These are phyloP conservation scores for Fragilaria radians DNA, from an alignment of 108 stramenopile species.

Conservation along the genomic window DNA sequence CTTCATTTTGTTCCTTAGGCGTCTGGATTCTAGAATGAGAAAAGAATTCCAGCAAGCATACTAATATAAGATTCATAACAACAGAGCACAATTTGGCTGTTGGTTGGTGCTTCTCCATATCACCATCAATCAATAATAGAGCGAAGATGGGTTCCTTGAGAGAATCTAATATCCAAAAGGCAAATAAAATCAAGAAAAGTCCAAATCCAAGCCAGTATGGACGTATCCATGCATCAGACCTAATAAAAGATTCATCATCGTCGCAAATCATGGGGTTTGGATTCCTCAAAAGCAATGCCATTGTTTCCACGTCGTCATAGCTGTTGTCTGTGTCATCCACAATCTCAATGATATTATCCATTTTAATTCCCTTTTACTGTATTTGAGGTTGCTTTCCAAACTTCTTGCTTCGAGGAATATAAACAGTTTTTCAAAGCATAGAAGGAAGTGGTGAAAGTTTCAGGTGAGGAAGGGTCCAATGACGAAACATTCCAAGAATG, in stretches of 20 bases:
- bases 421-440: too few relatives aligned
- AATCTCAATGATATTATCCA: too few relatives aligned
- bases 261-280: too few relatives aligned
- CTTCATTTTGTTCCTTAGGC: conserved; percentile 31
- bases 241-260: too few relatives aligned
- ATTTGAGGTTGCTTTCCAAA: too few relatives aligned
- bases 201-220: conserved; percentile 46
- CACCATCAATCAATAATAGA: conserved; percentile 68
- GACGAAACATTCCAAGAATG: too few relatives aligned
- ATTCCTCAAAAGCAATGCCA: too few relatives aligned
- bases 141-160: conserved; percentile 93
- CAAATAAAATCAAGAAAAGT: conserved; percentile 35
- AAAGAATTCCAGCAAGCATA: conserved; percentile 58
- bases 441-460: too few relatives aligned
- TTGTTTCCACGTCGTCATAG: too few relatives aligned
- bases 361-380: too few relatives aligned
- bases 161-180: conserved; percentile 88
- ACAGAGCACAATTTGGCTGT: conserved; percentile 83
- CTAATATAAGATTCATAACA: conserved; percentile 48
- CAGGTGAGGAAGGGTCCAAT: too few relatives aligned
- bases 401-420: too few relatives aligned
- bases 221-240: conserved; percentile 31
- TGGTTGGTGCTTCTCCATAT: conserved; percentile 82
- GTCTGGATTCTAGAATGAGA: conserved; percentile 25
- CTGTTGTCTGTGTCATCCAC: conserved; percentile 3